Base-by-base conservation (phyloP, 768 basidiomycete species). In the Ramaria sp. region DNA sequence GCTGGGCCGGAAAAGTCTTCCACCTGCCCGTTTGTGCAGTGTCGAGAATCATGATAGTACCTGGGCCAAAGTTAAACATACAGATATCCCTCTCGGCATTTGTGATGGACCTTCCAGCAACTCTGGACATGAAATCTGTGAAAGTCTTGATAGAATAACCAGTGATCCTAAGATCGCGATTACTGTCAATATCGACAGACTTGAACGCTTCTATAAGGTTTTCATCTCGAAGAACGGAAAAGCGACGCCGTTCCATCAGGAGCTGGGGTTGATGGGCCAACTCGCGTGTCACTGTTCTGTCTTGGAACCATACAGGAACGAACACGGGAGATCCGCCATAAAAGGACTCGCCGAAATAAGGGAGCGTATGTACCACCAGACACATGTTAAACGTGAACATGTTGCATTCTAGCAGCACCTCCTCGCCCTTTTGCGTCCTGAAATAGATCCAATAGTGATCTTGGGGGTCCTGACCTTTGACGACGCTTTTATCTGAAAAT, bases 401-500 rank as follows among this genome's bases (percentile, higher is more conserved):
- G 39, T 63, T 67, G 41, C 68, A 67, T 53, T 78, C 75, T 37
- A 79, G 62, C 17, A 65, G 64, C 27, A 77, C 58, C 24, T 74
- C 70, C 51, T 77, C 70, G 2, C 75, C 76, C 3, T 67, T 60
- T 1, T 73, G 58, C 1, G 73, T 76, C 7, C 63, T 73, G 68
- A 78, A 77, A 60, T 75, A 79, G 7, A 78, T 66, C 75, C 76
- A 78, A 59, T 77, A 77, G 58, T 77, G 76, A 19, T 77, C 72
- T 13, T 42, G 46, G 71, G 68, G 73, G 59, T 76, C 70, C 50
- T 76, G 75, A 3, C 73, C 71, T 46, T 65, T 64, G 22, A 57
- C 47, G 31, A 71, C 66, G 1, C 57, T 62, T 7, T 62, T 51
- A 20, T 59, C 59, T 2, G 66, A 63, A 9, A 63, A 42, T 19